These are phyloP conservation scores for Diaporthe australafricana DNA, from an alignment of 2,329 filamentous ascomycete genomes.

Conservation along the genomic window DNA sequence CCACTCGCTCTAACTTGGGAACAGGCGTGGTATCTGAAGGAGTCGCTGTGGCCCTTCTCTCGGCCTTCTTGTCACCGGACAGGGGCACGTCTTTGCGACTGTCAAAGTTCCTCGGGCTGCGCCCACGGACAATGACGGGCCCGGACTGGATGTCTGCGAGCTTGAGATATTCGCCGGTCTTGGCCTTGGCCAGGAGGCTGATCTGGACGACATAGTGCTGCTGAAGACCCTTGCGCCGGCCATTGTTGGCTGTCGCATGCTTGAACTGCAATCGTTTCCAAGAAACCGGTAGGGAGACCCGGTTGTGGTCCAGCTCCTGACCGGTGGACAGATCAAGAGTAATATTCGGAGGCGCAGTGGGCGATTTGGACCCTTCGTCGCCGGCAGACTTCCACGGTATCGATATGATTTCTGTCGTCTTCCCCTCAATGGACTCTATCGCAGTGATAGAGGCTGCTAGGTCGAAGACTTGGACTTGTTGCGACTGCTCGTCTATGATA, in stretches of 20 bases:
- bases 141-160: slow-evolving; percentile 90
- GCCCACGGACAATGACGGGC: slow-evolving; percentile 93
- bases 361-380: slow-evolving; percentile 61
- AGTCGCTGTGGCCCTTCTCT: slow-evolving; percentile 56
- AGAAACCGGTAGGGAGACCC: slow-evolving; percentile 83
- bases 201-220: slow-evolving; percentile 94
- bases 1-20: slow-evolving; percentile 37
- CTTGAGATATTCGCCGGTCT: slow-evolving; percentile 72
- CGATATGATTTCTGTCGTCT: slow-evolving; percentile 91
- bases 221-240: slow-evolving; percentile 90
- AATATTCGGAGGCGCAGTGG: slow-evolving; percentile 64
- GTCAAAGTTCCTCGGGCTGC: slow-evolving; percentile 94
- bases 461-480: slow-evolving; percentile 80
- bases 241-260: slow-evolving; percentile 96
- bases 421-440: slow-evolving; percentile 92
- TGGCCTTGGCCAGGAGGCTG: slow-evolving; percentile 82
- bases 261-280: slow-evolving; percentile 98
- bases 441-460: slow-evolving; percentile 86
- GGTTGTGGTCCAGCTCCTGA: slow-evolving; percentile 81
- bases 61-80: slow-evolving; percentile 63
- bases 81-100: slow-evolving; percentile 87
- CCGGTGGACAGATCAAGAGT: slow-evolving; percentile 66
- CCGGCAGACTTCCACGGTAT: slow-evolving; percentile 89
- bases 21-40: slow-evolving; percentile 44
- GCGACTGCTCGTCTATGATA: slow-evolving; percentile 79